These are phyloP conservation scores for Penicillium turbatum DNA, from an alignment of 495 filamentous ascomycete species.

Conservation along the genomic window DNA sequence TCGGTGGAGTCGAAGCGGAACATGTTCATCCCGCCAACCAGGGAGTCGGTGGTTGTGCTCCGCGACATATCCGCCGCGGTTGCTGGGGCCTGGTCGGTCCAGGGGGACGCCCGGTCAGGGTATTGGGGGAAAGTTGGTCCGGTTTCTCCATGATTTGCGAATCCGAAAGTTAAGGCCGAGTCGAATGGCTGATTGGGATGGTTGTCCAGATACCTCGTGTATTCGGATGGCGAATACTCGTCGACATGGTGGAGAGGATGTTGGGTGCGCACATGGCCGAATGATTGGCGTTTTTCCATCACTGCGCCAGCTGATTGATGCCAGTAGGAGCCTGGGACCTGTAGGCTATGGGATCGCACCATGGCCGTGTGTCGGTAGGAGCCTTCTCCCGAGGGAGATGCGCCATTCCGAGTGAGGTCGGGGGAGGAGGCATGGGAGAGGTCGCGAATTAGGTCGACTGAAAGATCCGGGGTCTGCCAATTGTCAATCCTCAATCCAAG, in stretches of 20 bases:
- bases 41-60: conserved; percentile 41
- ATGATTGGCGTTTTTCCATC: conserved; percentile 33
- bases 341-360: conserved; percentile 45
- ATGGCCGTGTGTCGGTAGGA: conserved; percentile 36
- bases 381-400: conserved; percentile 21
- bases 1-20: conserved; percentile 41
- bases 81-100: conserved; percentile 19
- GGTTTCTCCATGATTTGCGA: conserved; percentile 29
- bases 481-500: conserved; percentile 51
- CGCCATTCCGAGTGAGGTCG: conserved; percentile 22
- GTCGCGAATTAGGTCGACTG: conserved; percentile 34
- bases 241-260: conserved; percentile 36
- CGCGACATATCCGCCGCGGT: conserved; percentile 43
- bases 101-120: conserved; percentile 18
- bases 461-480: conserved; percentile 46
- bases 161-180: conserved; percentile 29
- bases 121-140: conserved; percentile 20
- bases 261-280: conserved; percentile 29
- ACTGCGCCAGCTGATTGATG: conserved; percentile 22
- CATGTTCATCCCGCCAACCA: conserved; percentile 43
- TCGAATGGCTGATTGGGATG: conserved; percentile 19
- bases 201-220: conserved; percentile 36
- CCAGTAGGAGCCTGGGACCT: conserved; percentile 37
- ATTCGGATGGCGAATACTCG: conserved; percentile 44
- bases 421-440: conserved; percentile 34